Percentiles rank a stretch among this genome's conserved stretches.
Evolutionary conservation across 495 filamentous ascomycete genomes (phyloP).

Genomic region (Lophiotrema nucula): DNA sequence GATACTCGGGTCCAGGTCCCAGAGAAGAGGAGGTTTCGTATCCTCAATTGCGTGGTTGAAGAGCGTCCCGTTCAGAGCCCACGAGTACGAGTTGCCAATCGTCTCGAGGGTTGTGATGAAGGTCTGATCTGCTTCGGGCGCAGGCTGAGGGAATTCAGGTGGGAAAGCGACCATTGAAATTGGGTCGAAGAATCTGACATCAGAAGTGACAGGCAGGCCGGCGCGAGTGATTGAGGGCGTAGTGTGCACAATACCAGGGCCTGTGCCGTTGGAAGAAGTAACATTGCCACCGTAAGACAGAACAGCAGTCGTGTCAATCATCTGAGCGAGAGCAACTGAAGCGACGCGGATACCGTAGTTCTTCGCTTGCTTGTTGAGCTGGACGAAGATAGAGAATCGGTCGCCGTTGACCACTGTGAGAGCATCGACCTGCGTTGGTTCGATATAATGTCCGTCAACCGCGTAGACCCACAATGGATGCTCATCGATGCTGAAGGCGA

Average conservation of each 20-base stretch:
- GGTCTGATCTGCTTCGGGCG: constrained; percentile 44
- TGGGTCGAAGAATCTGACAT: constrained; percentile 44
- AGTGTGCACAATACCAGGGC: constrained; percentile 20
- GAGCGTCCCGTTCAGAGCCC: constrained; percentile 47
- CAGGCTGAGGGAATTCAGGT: constrained; percentile 36
- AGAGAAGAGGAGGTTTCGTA: constrained; percentile 44
- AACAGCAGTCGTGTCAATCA: constrained; percentile 39
- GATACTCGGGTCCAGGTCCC: constrained; percentile 43
- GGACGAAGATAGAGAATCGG: constrained; percentile 45
- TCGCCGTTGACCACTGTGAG: constrained; percentile 45
- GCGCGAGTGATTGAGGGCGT: constrained; percentile 47
- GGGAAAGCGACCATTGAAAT: constrained; percentile 46
- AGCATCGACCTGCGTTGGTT: constrained; percentile 43
- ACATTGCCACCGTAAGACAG: constrained; percentile 39
- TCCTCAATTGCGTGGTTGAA: constrained; percentile 39
- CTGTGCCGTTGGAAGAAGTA: background rate
- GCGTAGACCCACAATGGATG: constrained; percentile 48
- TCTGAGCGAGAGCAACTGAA: constrained; percentile 38
- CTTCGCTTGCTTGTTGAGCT: constrained; percentile 38
- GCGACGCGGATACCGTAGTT: constrained; percentile 47
- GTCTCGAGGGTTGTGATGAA: constrained; percentile 45
- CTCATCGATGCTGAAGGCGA: constrained; percentile 48
- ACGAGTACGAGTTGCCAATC: constrained; percentile 47
- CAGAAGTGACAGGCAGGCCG: constrained; percentile 39
- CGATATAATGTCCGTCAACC: constrained; percentile 48